Evolutionary conservation across 495 filamentous ascomycete genomes (phyloP).

Genomic region (Amorphotheca resinae): DNA sequence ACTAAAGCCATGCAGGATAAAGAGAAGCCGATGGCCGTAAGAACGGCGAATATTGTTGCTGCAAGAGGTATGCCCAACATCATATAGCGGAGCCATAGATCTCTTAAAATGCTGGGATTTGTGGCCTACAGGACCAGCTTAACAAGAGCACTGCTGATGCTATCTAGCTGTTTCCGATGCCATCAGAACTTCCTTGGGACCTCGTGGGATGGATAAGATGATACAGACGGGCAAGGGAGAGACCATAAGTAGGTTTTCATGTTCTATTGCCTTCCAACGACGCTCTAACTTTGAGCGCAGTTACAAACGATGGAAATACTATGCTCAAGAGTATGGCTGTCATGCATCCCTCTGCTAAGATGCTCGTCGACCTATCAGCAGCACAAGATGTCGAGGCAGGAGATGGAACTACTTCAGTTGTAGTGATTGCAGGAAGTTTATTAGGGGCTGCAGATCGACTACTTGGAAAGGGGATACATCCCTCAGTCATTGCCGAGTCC

Average conservation of each 20-base stretch:
- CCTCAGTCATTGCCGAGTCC: slow-evolving; percentile 91
- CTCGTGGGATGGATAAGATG: slow-evolving; percentile 86
- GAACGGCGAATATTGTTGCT: slow-evolving; percentile 89
- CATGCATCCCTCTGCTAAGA: slow-evolving; percentile 96
- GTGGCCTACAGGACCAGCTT: too few species aligned
- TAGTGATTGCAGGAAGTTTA: slow-evolving; percentile 90
- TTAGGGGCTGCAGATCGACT: slow-evolving; percentile 87
- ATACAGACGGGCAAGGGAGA: slow-evolving; percentile 93
- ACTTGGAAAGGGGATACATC: slow-evolving; percentile 87
- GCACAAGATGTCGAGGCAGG: slow-evolving; percentile 98
- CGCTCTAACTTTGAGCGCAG: not conserved
- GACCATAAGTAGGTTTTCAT: slow-evolving; percentile 49
- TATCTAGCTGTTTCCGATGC: slow-evolving; percentile 81
- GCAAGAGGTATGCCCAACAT: slow-evolving; percentile 62
- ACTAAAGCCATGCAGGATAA: slow-evolving; percentile 64
- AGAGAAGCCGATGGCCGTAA: slow-evolving; percentile 96
- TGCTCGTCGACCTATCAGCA: slow-evolving; percentile 93
- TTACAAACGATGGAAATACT: slow-evolving; percentile 98
- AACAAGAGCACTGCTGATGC: slow-evolving; percentile 3
- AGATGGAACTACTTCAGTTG: slow-evolving; percentile 96
- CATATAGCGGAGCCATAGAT: too few species aligned
- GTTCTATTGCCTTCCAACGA: not conserved
- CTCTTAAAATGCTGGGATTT: too few species aligned
- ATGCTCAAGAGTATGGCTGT: slow-evolving; percentile 98
- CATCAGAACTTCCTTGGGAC: slow-evolving; percentile 62